Evolutionary conservation across 306 rosid species (phyloP), one percentile per base, ranked within the genome.

Genomic region (Vigna hirtella): DNA sequence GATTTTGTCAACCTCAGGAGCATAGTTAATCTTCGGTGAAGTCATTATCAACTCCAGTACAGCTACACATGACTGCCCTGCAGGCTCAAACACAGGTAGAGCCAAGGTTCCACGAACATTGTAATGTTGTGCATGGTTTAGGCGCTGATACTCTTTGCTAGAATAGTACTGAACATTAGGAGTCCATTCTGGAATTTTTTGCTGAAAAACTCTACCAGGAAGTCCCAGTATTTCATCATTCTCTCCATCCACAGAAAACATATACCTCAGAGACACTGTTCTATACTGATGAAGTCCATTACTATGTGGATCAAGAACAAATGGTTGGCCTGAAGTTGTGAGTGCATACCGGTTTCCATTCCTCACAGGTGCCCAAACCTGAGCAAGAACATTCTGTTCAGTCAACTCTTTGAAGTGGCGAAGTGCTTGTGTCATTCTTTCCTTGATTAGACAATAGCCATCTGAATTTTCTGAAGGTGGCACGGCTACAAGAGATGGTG

Each of bases 141-240:
- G 83, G 30, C 98, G 88, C 1, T 91, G 87, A 81, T 94, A 94
- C 87, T 94, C 98, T 72, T 61, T 85, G 79, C 77, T 77, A 38
- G 97, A 85, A 77, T 91, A 94, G 64, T 85, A 94, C 85, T 90
- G 97, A 83, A 94, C 98, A 89, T 94, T 80, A 5, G 98, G 98
- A 73, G 89, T 90, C 98, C 98, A 94, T 79, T 94, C 98, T 0
- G 97, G 97, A 74, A 91, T 61, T 34, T 87, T 94, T 36, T 86
- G 90, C 84, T 56, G 90, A 74, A 89, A 94, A 78, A 94, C 97
- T n/a, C 97, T 91, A 56, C 97, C 96, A 3, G 96, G 97, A 38
- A 94, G 96, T 34, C 97, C 98, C 18, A 84, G 50, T 42, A 64
- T 73, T 81, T 77, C 97, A 16, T 89, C 85, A 30, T 81, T 80